phyloP scores from a whole-genome alignment of 1,139 yeast genomes.

The Suhomyces kunorum region DNA sequence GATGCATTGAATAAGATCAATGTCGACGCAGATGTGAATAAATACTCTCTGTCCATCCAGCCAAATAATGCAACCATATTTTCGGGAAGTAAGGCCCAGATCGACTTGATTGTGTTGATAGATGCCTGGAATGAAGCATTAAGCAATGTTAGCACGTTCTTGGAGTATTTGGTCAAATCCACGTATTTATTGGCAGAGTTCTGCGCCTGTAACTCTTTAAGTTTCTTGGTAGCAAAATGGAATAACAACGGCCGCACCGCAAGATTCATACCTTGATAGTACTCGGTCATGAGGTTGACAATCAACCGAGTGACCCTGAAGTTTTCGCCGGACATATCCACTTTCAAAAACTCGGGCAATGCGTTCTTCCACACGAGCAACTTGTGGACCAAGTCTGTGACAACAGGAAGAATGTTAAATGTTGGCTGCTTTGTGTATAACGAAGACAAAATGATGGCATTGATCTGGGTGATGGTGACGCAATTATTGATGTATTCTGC shows the following conservation, averaged over 20 bases:
- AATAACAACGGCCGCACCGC: conserved; percentile 80
- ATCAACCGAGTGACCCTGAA: conserved; percentile 65
- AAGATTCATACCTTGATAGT: conserved; percentile 79
- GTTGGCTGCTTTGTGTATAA: conserved; percentile 78
- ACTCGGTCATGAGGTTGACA: conserved; percentile 81
- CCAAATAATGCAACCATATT: conserved; percentile 84
- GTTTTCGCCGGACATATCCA: conserved; percentile 59
- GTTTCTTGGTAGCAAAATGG: conserved; percentile 73
- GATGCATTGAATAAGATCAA: conserved; percentile 75
- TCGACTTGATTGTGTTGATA: conserved; percentile 70
- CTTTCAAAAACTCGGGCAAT: conserved; percentile 63
- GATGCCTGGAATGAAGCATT: conserved; percentile 86
- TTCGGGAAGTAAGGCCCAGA: conserved; percentile 72
- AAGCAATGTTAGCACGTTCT: conserved; percentile 63
- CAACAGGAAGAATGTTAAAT: conserved; percentile 70
- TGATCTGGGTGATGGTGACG: conserved; percentile 78
- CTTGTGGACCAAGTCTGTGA: conserved; percentile 69
- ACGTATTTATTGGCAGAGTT: conserved; percentile 54
- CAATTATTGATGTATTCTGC: conserved; percentile 79
- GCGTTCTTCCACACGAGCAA: conserved; percentile 70
- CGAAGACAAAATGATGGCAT: conserved; percentile 70
- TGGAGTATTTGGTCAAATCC: conserved; percentile 68
- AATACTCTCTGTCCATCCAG: conserved; percentile 85
- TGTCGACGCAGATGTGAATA: conserved; percentile 80
- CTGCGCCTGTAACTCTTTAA: conserved; percentile 50